Base-by-base conservation (phyloP, 345 rosid genomes). In the Noccaea caerulescens region DNA sequence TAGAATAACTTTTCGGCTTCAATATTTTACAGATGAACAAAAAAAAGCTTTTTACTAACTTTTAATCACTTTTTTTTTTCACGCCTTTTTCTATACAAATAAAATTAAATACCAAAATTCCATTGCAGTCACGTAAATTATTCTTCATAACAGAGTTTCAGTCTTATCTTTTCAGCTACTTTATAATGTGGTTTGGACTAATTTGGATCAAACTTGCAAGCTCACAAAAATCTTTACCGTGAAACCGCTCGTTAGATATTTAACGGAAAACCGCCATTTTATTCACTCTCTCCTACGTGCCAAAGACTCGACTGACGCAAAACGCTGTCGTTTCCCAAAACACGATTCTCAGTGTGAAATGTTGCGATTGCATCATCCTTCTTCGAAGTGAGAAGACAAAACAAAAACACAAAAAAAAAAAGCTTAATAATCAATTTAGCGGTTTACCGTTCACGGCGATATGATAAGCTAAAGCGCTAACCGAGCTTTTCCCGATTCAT, bases 371-470 rank as follows among this genome's bases (percentile, higher is more conserved):
- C 12, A 61, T 44, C 4, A 20, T 20, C 23, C 23, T 20, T 20
- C 44, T 27, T 25, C 25, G 13, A 33, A 68, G 55, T 32, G 72
- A 44, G 42, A 66, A 23, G 44, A 65, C 8, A 27, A 66, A 12
- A 9, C 7, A 8, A 20, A 59, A 56, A 14, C 9, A 7, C 42
- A 16, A 16, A 16, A 16, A 27, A 27, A 25, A 8, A 58, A 34
- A 23, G 56, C 32, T 32, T 43, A 1, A 12, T 2, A 27, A 39
- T 47, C 68, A 42, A 52, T 34, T 33, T 51, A 38, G 53, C 58
- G 69, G 75, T 60, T 60, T 49, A 33, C 69, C 76, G 68, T 38
- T 71, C 51, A 10, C 34, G 45, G 56, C 58, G 66, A 67, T 7
- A 73, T 66, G 67, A 32, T 66, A 73, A 58, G 58, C 54, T 66